Base-by-base conservation (phyloP, 305 asterid genomes). In the Ajuga reptans region DNA sequence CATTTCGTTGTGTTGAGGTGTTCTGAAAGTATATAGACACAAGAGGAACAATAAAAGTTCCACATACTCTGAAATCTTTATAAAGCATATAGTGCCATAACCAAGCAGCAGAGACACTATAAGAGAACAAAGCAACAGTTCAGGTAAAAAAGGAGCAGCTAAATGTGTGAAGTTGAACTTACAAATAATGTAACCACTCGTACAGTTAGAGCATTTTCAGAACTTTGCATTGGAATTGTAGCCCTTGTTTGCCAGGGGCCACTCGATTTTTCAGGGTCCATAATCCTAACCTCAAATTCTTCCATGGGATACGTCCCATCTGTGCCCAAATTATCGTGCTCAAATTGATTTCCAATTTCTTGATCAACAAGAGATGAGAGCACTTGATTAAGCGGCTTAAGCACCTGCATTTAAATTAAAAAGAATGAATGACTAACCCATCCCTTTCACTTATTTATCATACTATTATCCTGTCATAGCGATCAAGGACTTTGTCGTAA, bases 191-290 rank as follows among this genome's bases (percentile, higher is more conserved):
- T 85, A 72, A 92, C 97, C 64, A 82, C 95, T 75, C 98, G 95
- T 46, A 88, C 91, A 63, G 97, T 92, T 59, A 92, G 82, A 76
- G 98, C 96, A 76, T 92, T 84, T 81, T 92, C 98, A 74, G 96
- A 88, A 86, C 80, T 90, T 80, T 92, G 98, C 96, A 92, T 82
- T 64, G 97, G 86, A 74, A 92, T 85, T 11, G 91, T 83, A 52
- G 90, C 96, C 83, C 91, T 85, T 5, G 84, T 83, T 78, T 92
- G 90, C 98, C 98, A 92, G 68, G 92, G 83, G 33, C 97, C 96
- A 76, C 89, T 80, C 41, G 89, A 75, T 66, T 80, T 92, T 71
- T 90, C 95, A 29, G 96, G 96, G 78, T 88, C 98, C 96, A 92
- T 79, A 69, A 92, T 84, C 18, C 97, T 93, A 67, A 92, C 83